A percentile compares a stretch with the other conserved stretches of the same genome.
Conservation (phyloP, 192 early-diverging fungal species). For the Backusella tuberculispora region DNA sequence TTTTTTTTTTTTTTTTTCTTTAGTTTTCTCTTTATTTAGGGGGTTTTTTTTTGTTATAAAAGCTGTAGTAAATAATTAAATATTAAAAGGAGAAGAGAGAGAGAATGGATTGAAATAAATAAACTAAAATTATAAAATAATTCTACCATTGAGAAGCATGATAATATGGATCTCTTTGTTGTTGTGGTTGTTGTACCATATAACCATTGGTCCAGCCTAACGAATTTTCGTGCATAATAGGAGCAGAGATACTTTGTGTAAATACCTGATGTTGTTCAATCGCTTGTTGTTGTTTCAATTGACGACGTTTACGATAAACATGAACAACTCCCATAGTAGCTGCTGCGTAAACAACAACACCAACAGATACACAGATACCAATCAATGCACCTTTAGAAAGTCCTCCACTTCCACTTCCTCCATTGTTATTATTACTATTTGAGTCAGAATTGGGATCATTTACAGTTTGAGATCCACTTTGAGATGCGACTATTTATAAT, state of each 20-base stretch:
- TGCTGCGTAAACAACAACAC: conserved; percentile 42
- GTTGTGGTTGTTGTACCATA: background rate
- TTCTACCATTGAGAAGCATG: conserved; percentile 37
- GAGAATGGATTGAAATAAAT: background rate
- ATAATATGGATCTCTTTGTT: conserved; percentile 35
- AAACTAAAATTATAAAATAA: conserved; percentile 8
- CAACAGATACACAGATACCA: conserved; percentile 40
- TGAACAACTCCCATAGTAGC: conserved; percentile 36
- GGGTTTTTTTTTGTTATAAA: background rate
- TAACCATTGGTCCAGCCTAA: conserved; percentile 12
- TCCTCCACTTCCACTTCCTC: background rate
- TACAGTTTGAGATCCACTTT: background rate
- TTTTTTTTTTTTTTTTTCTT: background rate
- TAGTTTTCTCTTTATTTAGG: background rate
- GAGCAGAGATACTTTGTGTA: conserved; percentile 35
- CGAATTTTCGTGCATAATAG: conserved; percentile 41
- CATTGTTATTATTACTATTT: background rate
- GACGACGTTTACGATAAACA: conserved; percentile 29
- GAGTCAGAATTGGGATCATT: conserved; percentile 19
- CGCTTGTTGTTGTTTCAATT: conserved; percentile 9
- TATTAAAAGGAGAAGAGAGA: too few relatives aligned
- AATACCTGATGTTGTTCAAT: conserved; percentile 31
- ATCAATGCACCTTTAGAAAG: conserved; percentile 38
- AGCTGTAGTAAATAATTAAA: background rate
- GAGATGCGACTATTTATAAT: background rate